A percentile compares a stretch with the other conserved stretches of the same genome.
Conservation (phyloP, 306 rosid genomes). For the Sindora glabra region DNA sequence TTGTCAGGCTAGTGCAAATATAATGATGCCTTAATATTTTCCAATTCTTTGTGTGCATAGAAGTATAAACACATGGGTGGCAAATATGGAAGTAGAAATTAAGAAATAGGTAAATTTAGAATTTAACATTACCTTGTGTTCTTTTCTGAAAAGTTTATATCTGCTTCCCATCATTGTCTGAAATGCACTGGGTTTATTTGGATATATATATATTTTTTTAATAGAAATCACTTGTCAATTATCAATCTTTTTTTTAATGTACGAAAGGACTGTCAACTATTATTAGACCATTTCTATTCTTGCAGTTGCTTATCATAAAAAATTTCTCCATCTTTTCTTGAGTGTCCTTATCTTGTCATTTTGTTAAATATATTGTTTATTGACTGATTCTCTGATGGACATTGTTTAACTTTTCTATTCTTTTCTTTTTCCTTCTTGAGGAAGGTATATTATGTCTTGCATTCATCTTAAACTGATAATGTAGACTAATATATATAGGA, state of each 20-base stretch:
- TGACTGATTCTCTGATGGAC: neutral
- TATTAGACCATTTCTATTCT: neutral
- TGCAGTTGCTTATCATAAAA: neutral
- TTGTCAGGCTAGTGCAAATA: no score
- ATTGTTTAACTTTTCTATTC: neutral
- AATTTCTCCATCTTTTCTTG: neutral
- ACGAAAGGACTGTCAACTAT: neutral
- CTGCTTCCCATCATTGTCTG: neutral
- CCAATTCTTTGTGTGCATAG: no score
- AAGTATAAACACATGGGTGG: no score
- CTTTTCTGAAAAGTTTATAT: no score
- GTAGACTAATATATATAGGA: conserved; percentile 2
- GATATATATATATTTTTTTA: neutral
- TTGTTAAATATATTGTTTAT: neutral
- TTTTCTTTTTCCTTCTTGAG: neutral
- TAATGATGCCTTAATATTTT: no score
- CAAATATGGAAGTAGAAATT: no score
- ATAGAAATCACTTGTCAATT: neutral
- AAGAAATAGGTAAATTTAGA: neutral
- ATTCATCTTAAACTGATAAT: neutral
- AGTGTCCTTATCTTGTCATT: neutral
- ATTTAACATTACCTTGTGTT: no score
- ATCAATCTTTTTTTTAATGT: no score
- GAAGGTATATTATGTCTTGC: neutral
- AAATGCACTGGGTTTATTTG: neutral